Evolutionary conservation across 176 grass and related monocot genomes (phyloP).

Genomic region (Oryza officinalis): DNA sequence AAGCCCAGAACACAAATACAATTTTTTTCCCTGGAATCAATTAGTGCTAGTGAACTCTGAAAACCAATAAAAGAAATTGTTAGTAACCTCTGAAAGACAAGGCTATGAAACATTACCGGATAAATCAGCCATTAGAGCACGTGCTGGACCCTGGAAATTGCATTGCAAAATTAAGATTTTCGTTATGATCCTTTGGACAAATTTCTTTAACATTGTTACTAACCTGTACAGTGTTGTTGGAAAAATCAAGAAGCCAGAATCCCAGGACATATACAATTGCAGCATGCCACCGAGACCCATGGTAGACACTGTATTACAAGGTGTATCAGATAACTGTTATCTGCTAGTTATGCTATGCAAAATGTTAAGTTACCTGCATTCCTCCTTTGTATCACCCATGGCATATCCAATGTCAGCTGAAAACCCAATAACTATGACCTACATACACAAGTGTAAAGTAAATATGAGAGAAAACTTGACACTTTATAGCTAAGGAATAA

Average conservation of each 20-base stretch:
- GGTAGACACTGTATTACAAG: slow-evolving; percentile 54
- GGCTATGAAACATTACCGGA: slow-evolving; percentile 48
- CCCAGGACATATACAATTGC: slow-evolving; percentile 81
- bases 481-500: not conserved
- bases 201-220: slow-evolving; percentile 23
- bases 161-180: slow-evolving; percentile 21
- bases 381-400: slow-evolving; percentile 72
- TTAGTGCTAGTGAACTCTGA: not conserved
- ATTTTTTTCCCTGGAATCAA: not conserved
- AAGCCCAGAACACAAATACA: not conserved
- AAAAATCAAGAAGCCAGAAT: slow-evolving; percentile 95
- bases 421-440: slow-evolving; percentile 78
- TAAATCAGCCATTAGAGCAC: slow-evolving; percentile 90
- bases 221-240: slow-evolving; percentile 93
- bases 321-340: slow-evolving; percentile 18
- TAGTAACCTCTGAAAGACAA: slow-evolving; percentile 2
- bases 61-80: not conserved
- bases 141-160: slow-evolving; percentile 68
- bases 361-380: slow-evolving; percentile 59
- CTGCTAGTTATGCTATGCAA: not conserved
- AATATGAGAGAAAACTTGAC: not conserved
- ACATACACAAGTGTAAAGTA: not conserved
- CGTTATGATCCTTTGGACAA: not conserved
- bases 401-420: slow-evolving; percentile 84
- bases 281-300: slow-evolving; percentile 78